Conservation (phyloP, 1,139 yeast species). For the Scheffersomyces segobiensis region DNA sequence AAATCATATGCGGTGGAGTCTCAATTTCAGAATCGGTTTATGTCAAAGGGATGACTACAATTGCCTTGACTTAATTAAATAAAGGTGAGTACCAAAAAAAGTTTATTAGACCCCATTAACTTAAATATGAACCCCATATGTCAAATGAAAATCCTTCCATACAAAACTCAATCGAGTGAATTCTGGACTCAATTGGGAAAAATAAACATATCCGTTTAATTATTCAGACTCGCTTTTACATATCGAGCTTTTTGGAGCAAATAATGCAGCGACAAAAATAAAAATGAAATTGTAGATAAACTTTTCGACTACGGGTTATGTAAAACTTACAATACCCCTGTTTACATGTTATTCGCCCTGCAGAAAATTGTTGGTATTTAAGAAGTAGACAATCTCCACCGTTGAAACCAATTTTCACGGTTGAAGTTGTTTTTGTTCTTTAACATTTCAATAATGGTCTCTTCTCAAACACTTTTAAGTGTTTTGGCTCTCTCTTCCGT, state of each 20-base stretch:
- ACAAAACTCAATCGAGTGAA: neutral
- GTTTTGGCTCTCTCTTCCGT: conserved; percentile 8
- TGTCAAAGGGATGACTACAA: neutral
- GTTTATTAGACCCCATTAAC: too few species aligned
- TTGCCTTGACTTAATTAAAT: neutral
- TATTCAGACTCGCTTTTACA: neutral
- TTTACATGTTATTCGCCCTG: neutral
- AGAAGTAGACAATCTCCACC: neutral
- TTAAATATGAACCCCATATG: neutral
- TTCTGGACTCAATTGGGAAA: neutral
- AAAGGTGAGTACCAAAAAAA: neutral
- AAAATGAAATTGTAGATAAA: neutral
- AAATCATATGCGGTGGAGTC: neutral
- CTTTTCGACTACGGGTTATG: neutral
- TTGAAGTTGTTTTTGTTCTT: neutral
- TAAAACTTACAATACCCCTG: neutral
- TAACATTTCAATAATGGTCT: conserved; percentile 5
- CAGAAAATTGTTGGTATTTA: neutral
- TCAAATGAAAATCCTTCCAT: neutral
- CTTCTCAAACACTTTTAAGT: conserved; percentile 3
- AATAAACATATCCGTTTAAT: neutral
- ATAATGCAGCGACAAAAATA: neutral
- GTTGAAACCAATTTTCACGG: neutral
- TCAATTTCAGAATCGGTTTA: neutral
- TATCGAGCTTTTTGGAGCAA: neutral